Percentiles rank a stretch among this genome's conserved stretches.
Conservation (phyloP, 73 alveolate genomes). For the Diophrys appendiculata region DNA sequence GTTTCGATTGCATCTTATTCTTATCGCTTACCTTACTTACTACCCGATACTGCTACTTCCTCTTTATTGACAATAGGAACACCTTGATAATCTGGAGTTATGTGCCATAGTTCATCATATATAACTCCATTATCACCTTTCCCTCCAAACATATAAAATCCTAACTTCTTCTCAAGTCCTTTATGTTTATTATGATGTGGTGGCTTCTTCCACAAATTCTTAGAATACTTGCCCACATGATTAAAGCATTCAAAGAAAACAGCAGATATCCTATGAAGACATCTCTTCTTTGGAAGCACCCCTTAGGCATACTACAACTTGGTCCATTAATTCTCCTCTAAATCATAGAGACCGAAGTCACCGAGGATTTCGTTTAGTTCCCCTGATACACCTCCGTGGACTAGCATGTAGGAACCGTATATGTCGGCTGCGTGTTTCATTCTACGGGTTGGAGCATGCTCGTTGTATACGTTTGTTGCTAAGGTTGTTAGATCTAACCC, state of each 20-base stretch:
- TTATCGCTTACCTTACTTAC: background rate
- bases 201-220: slow-evolving; percentile 5
- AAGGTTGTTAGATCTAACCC: too few species aligned
- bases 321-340: slow-evolving; percentile 24
- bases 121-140: background rate
- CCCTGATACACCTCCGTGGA: slow-evolving; percentile 46
- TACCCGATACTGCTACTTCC: background rate
- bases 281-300: too few species aligned
- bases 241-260: too few species aligned
- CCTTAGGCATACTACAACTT: too few species aligned
- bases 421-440: slow-evolving; percentile 17
- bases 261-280: too few species aligned
- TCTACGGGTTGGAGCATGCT: slow-evolving; percentile 38
- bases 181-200: too few species aligned
- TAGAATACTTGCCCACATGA: background rate
- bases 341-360: slow-evolving; percentile 45
- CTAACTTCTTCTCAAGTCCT: slow-evolving; percentile 5
- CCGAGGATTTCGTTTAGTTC: slow-evolving; percentile 29
- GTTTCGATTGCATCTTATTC: background rate
- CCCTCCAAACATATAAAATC: slow-evolving; percentile 20
- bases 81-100: background rate
- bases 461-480: too few species aligned
- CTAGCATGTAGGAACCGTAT: slow-evolving; percentile 31
- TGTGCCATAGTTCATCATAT: slow-evolving; percentile 2
- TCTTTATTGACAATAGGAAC: background rate